Percentiles rank a stretch among this genome's conserved stretches.
These are phyloP conservation scores for Aspergillus tubingensis DNA, from an alignment of 2,329 filamentous ascomycete species.

Conservation along the genomic window DNA sequence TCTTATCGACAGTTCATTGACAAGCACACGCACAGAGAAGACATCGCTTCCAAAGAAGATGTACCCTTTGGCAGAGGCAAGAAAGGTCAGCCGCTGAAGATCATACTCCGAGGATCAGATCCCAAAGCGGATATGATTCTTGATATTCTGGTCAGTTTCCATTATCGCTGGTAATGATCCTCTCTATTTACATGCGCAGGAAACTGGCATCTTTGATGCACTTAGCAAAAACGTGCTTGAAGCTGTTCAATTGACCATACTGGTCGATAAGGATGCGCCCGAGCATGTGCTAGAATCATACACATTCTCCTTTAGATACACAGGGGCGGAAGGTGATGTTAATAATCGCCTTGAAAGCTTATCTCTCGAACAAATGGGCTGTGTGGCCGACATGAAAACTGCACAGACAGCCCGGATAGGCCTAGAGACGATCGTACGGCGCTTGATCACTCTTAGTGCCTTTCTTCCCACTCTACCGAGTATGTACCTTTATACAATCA, in stretches of 20 bases:
- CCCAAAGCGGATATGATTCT: slow-evolving; percentile 47
- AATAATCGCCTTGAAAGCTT: slow-evolving; percentile 31
- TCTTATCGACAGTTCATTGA: slow-evolving; percentile 34
- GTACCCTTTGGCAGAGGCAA: slow-evolving; percentile 25
- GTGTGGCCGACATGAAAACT: slow-evolving; percentile 37
- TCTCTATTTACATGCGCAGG: slow-evolving; percentile 41
- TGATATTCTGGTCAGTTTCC: slow-evolving; percentile 47
- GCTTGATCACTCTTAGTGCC: slow-evolving; percentile 41
- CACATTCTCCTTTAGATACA: slow-evolving; percentile 52
- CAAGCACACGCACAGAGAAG: slow-evolving; percentile 12
- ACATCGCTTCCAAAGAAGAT: slow-evolving; percentile 9
- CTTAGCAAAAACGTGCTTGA: slow-evolving; percentile 46
- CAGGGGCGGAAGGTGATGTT: slow-evolving; percentile 30
- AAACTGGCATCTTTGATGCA: slow-evolving; percentile 52
- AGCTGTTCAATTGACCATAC: slow-evolving; percentile 51
- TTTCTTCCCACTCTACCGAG: slow-evolving; percentile 47
- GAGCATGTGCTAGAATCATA: slow-evolving; percentile 52
- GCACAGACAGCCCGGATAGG: slow-evolving; percentile 44
- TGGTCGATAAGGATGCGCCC: slow-evolving; percentile 40
- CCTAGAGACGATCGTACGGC: slow-evolving; percentile 47
- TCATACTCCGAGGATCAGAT: slow-evolving; percentile 44
- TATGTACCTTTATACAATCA: slow-evolving; percentile 23
- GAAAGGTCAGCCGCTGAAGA: slow-evolving; percentile 39
- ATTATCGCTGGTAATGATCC: not conserved
- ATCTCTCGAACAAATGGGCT: slow-evolving; percentile 32